Conservation (phyloP, 2,329 filamentous ascomycete genomes). For the Cercospora sesami region DNA sequence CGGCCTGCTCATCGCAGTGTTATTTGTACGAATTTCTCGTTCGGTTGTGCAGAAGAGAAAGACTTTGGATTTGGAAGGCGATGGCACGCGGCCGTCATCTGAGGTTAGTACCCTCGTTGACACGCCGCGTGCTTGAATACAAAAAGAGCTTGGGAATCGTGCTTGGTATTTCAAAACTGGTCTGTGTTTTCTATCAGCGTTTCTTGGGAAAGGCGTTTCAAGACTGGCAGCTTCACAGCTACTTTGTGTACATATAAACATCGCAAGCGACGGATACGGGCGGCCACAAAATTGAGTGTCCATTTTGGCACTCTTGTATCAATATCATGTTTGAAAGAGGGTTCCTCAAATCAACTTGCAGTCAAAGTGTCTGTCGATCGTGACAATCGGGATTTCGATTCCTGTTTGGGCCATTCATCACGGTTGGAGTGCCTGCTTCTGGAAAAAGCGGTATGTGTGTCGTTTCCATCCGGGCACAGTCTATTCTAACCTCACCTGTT, state of each 20-base stretch:
- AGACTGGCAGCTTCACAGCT: conserved; percentile 21
- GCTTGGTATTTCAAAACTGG: not conserved
- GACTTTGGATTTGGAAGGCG: conserved; percentile 28
- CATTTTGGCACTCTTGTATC: not conserved
- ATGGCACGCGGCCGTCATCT: conserved; percentile 10
- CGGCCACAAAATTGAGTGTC: not conserved
- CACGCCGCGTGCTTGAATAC: not conserved
- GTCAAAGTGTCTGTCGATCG: not conserved
- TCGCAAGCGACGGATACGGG: not conserved
- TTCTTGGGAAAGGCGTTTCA: conserved; percentile 2
- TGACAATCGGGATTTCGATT: conserved; percentile 2
- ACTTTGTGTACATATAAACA: conserved; percentile 14
- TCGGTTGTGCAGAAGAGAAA: conserved; percentile 25
- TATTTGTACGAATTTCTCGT: conserved; percentile 36
- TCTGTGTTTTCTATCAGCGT: conserved; percentile 1
- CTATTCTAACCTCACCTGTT: conserved; percentile 17
- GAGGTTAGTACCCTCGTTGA: conserved; percentile 22
- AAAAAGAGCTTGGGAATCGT: not conserved
- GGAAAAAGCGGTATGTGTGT: conserved; percentile 4
- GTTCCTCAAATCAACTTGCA: not conserved
- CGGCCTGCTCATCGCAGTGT: conserved; percentile 32
- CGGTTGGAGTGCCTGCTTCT: conserved; percentile 2
- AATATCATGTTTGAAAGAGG: not conserved
- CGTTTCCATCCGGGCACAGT: conserved; percentile 1
- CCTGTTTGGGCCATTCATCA: conserved; percentile 10